Percentiles rank a stretch among this genome's conserved stretches.
Evolutionary conservation across 2,329 filamentous ascomycete species (phyloP).

Genomic region (Fusarium heterosporum): DNA sequence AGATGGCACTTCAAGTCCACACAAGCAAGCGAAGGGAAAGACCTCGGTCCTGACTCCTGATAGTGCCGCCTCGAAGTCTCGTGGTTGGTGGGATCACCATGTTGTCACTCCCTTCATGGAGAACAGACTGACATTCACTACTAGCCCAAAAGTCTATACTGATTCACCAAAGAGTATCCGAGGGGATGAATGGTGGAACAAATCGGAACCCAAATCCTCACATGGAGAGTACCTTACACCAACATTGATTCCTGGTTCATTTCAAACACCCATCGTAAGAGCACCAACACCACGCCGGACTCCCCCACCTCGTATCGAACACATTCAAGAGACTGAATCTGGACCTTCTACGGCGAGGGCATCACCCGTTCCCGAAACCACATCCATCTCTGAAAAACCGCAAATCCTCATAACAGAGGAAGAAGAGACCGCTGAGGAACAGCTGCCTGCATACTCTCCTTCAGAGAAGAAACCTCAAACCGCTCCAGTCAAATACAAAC

Average conservation of each 20-base stretch:
- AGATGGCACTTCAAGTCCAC: slow-evolving; percentile 62
- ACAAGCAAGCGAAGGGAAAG: slow-evolving; percentile 55
- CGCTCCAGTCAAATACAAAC: slow-evolving; percentile 62
- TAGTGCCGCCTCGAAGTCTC: slow-evolving; percentile 68
- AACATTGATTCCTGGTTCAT: slow-evolving; percentile 27
- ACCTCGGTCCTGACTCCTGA: slow-evolving; percentile 55
- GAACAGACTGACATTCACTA: slow-evolving; percentile 56
- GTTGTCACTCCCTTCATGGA: slow-evolving; percentile 76
- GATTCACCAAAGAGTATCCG: slow-evolving; percentile 49
- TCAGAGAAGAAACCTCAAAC: slow-evolving; percentile 53
- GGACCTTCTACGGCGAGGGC: slow-evolving; percentile 39
- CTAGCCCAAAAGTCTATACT: slow-evolving; percentile 52
- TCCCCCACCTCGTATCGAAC: slow-evolving; percentile 47
- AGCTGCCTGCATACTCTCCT: slow-evolving; percentile 69
- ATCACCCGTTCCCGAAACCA: slow-evolving; percentile 27
- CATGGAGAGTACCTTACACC: slow-evolving; percentile 34
- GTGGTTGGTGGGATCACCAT: slow-evolving; percentile 83
- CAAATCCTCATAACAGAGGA: slow-evolving; percentile 55
- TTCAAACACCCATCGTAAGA: slow-evolving; percentile 53
- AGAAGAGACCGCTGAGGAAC: slow-evolving; percentile 48
- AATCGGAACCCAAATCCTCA: slow-evolving; percentile 25
- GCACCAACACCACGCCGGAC: slow-evolving; percentile 53
- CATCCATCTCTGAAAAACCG: slow-evolving; percentile 53
- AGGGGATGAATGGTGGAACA: slow-evolving; percentile 56
- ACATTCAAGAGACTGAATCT: slow-evolving; percentile 17